Conservation (phyloP, 2,329 filamentous ascomycete species). For the Colletotrichum euphorbiae region DNA sequence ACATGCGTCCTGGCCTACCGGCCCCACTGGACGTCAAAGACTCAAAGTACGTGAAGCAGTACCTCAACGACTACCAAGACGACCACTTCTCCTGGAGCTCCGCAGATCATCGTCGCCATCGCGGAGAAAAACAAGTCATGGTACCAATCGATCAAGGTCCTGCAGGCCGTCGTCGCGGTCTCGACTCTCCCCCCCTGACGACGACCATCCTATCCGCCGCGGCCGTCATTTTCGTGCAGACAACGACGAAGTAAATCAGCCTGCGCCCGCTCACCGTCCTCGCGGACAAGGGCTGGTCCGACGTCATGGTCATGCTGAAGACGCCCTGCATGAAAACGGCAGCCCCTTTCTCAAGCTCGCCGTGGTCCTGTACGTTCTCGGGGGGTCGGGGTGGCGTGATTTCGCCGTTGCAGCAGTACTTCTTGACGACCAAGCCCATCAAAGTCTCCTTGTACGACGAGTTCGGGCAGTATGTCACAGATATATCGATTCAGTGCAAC, state of each 20-base stretch:
- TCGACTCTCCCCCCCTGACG: not conserved
- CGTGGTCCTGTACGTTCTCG: not conserved
- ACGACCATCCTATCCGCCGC: not conserved
- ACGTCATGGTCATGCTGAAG: not conserved
- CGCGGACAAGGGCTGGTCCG: not conserved
- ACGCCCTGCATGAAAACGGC: not conserved
- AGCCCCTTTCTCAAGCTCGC: not conserved
- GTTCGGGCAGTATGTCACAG: not conserved
- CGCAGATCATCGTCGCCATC: not conserved
- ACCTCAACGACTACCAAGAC: not conserved
- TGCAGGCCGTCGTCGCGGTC: not conserved
- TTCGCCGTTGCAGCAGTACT: not conserved
- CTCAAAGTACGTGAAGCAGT: not conserved
- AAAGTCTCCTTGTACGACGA: not conserved
- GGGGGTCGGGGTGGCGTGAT: not conserved
- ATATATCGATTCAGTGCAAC: not conserved
- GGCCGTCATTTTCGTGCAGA: not conserved
- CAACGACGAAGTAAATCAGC: not conserved
- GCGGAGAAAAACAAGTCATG: not conserved
- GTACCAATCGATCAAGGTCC: not conserved
- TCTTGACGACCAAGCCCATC: not conserved
- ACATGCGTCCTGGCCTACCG: slow-evolving; percentile 4
- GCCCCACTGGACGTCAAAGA: not conserved
- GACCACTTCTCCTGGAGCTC: not conserved
- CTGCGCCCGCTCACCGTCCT: not conserved